Evolutionary conservation across 1,139 yeast genomes (phyloP).

Genomic region (Blastobotrys serpentis): DNA sequence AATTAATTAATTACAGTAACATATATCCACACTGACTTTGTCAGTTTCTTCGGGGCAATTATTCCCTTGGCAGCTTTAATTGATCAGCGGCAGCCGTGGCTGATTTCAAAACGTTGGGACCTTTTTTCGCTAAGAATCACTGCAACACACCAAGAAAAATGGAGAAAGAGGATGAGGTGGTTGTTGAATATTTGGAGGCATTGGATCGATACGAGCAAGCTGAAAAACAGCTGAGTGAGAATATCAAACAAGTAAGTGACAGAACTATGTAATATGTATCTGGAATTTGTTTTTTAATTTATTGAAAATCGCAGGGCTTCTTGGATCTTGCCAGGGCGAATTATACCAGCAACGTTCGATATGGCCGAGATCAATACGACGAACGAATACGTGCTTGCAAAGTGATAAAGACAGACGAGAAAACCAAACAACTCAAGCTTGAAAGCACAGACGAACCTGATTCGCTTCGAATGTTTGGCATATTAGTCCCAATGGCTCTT

Average conservation of each 20-base stretch:
- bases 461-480: conserved; percentile 54
- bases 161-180: conserved; percentile 16
- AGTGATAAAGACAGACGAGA: conserved; percentile 13
- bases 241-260: conserved; percentile 19
- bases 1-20: conserved; percentile 8
- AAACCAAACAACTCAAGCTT: not conserved
- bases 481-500: conserved; percentile 47
- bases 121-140: too few species aligned
- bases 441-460: conserved; percentile 30
- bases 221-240: conserved; percentile 14
- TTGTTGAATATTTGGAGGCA: conserved; percentile 21
- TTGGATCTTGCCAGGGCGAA: conserved; percentile 38
- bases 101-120: not conserved
- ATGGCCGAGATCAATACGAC: conserved; percentile 37
- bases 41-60: not conserved
- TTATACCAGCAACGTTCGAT: conserved; percentile 26
- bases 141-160: too few species aligned
- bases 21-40: not conserved
- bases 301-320: conserved; percentile 27
- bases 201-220: conserved; percentile 23
- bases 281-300: not conserved
- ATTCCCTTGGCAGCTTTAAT: too few species aligned
- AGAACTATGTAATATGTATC: too few species aligned
- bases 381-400: conserved; percentile 30
- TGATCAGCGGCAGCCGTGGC: too few species aligned